Percentiles rank a stretch among this genome's conserved stretches.
Evolutionary conservation across 805 yeast genomes (phyloP).

Genomic region (Scheffersomyces stipitis): DNA sequence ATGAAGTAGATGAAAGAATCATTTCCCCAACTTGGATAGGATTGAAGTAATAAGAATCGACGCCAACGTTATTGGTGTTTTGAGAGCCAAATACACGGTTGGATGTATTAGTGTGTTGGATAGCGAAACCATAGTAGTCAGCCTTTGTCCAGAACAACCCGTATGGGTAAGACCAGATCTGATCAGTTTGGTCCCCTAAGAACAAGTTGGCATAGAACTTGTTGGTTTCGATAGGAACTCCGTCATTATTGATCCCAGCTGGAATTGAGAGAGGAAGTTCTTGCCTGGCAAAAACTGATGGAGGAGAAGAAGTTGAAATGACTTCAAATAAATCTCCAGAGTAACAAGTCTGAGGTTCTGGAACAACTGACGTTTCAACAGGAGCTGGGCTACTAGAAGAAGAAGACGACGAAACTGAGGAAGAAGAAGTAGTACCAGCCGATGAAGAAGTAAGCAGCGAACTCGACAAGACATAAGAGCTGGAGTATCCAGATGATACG

Average conservation of each 20-base stretch:
- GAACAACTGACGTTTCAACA: background rate
- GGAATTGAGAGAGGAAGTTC: constrained; percentile 48
- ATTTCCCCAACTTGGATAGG: constrained; percentile 58
- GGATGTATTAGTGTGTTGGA: constrained; percentile 52
- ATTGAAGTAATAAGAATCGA: constrained; percentile 50
- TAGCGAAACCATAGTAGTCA: constrained; percentile 56
- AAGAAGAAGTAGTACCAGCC: background rate
- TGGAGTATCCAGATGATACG: background rate
- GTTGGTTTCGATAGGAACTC: constrained; percentile 60
- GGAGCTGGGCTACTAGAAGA: background rate
- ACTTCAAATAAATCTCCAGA: constrained; percentile 48
- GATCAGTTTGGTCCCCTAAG: constrained; percentile 52
- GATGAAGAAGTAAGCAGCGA: too few species aligned
- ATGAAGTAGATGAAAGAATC: constrained; percentile 53
- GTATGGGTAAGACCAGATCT: constrained; percentile 69
- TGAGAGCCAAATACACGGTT: constrained; percentile 48
- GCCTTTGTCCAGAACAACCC: constrained; percentile 53
- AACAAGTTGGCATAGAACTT: constrained; percentile 71
- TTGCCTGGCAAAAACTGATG: constrained; percentile 45
- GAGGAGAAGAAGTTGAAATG: constrained; percentile 46
- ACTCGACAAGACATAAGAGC: too few species aligned
- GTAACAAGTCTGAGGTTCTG: constrained; percentile 4
- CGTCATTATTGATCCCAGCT: constrained; percentile 44
- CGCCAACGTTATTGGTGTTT: constrained; percentile 42
- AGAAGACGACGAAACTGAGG: background rate